phyloP scores from a whole-genome alignment of 148 eudicot genomes.

The Rhododendron mucronatum region DNA sequence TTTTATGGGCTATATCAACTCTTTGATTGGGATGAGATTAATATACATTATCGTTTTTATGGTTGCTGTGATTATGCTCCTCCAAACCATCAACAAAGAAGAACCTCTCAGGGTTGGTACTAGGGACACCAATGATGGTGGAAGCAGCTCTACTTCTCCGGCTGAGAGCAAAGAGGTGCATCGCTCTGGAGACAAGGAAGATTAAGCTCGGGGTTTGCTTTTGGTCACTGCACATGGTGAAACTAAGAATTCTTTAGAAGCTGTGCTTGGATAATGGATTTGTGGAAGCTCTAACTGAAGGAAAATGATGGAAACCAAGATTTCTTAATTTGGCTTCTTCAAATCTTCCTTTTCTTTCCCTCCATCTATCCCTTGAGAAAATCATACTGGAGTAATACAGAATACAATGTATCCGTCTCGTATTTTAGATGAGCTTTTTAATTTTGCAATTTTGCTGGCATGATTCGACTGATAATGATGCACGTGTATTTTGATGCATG shows the following conservation, averaged over 20 bases:
- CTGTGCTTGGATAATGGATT: not conserved
- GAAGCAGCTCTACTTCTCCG: slow-evolving; percentile 25
- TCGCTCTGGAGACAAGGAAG: slow-evolving; percentile 55
- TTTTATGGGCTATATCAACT: slow-evolving; percentile 64
- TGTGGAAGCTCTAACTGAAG: not conserved
- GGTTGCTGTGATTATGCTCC: slow-evolving; percentile 46
- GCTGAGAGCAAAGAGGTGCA: slow-evolving; percentile 31
- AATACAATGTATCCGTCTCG: not conserved
- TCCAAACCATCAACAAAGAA: slow-evolving; percentile 42
- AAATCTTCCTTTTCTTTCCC: not conserved
- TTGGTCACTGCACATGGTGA: not conserved
- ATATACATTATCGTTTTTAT: slow-evolving; percentile 45
- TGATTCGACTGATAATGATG: not conserved
- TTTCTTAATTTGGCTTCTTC: not conserved
- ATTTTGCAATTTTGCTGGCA: not conserved
- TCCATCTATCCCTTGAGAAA: not conserved
- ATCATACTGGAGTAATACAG: too few relatives aligned
- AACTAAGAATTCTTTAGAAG: slow-evolving; percentile 2
- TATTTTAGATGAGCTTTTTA: not conserved
- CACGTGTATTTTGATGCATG: too few relatives aligned
- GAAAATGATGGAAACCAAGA: not conserved
- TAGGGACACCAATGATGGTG: slow-evolving; percentile 17
- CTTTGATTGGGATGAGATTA: slow-evolving; percentile 46
- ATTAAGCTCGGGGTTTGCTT: slow-evolving; percentile 23
- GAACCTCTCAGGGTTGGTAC: slow-evolving; percentile 45